Evolutionary conservation across 2,329 filamentous ascomycete species (phyloP).

Genomic region (Pseudogymnoascus sp.): DNA sequence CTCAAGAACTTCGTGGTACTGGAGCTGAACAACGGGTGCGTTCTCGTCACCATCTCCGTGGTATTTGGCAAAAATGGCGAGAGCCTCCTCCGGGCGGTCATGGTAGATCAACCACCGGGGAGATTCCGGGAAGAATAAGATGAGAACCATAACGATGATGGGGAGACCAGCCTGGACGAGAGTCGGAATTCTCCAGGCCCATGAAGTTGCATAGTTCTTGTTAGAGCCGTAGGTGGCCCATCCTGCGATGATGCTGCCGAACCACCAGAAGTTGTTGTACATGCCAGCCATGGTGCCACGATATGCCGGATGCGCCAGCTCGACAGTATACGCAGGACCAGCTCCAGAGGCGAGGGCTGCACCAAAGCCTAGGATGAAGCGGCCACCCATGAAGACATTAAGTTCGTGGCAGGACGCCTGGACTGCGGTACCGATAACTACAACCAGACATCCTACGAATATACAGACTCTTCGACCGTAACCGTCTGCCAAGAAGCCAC

Average conservation of each 20-base stretch:
- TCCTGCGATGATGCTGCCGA: slow-evolving; percentile 45
- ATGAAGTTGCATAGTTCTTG: slow-evolving; percentile 33
- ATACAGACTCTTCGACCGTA: slow-evolving; percentile 47
- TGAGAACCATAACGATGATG: slow-evolving; percentile 37
- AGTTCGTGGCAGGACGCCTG: slow-evolving; percentile 38
- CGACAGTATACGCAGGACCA: slow-evolving; percentile 54
- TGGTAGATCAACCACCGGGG: slow-evolving; percentile 49
- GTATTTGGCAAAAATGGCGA: slow-evolving; percentile 46
- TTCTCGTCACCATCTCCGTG: slow-evolving; percentile 46
- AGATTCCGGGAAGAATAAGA: slow-evolving; percentile 45
- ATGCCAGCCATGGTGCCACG: slow-evolving; percentile 53
- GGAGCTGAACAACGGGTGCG: slow-evolving; percentile 44
- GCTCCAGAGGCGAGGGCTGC: slow-evolving; percentile 50
- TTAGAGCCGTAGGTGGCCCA: slow-evolving; percentile 40
- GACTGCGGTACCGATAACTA: slow-evolving; percentile 42
- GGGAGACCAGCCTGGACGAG: slow-evolving; percentile 41
- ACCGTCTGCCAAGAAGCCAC: slow-evolving; percentile 41
- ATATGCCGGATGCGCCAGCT: slow-evolving; percentile 54
- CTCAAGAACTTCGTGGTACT: slow-evolving; percentile 48
- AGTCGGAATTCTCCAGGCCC: slow-evolving; percentile 52
- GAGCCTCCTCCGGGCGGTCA: slow-evolving; percentile 46
- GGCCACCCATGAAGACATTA: slow-evolving; percentile 46
- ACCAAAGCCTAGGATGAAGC: slow-evolving; percentile 48
- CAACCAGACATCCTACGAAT: slow-evolving; percentile 44
- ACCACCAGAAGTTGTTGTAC: slow-evolving; percentile 37